phyloP scores from a whole-genome alignment of 1,139 yeast species.

The Kluyveromyces sp. region DNA sequence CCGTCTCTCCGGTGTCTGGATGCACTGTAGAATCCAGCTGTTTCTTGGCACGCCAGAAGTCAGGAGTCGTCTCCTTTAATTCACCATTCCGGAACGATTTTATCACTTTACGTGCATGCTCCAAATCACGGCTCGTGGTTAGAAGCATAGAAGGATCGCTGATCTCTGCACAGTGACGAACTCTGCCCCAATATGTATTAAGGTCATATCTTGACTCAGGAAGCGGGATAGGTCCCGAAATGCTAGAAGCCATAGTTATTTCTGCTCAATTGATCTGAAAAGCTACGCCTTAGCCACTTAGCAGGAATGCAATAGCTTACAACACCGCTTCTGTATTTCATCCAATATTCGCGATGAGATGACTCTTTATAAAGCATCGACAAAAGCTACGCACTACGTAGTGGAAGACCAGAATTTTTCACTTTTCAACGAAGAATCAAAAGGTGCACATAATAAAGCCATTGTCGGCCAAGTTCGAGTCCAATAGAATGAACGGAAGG shows the following conservation, averaged over 20 bases:
- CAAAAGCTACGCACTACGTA: background rate
- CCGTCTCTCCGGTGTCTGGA: conserved; percentile 94
- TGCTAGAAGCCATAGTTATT: conserved; percentile 69
- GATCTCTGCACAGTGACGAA: conserved; percentile 85
- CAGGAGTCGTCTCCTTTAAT: conserved; percentile 56
- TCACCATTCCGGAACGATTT: conserved; percentile 71
- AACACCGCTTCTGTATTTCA: too few relatives aligned
- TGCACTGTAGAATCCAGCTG: conserved; percentile 82
- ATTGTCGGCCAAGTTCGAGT: too few relatives aligned
- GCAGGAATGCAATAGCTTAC: background rate
- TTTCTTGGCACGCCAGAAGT: conserved; percentile 83
- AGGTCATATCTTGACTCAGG: conserved; percentile 79
- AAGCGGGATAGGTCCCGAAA: conserved; percentile 70
- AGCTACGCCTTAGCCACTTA: too few relatives aligned
- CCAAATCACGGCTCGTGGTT: conserved; percentile 59
- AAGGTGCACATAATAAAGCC: background rate
- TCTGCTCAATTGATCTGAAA: background rate
- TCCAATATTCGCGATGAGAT: background rate
- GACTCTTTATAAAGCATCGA: background rate
- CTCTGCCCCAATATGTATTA: conserved; percentile 84
- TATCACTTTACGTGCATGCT: conserved; percentile 54
- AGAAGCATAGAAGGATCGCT: conserved; percentile 88
- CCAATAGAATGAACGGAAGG: too few relatives aligned
- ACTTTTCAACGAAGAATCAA: background rate
- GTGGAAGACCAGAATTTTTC: background rate